A percentile compares a stretch with the other conserved stretches of the same genome.
phyloP scores from a whole-genome alignment of 805 yeast species.

The Candida sphagnicola region DNA sequence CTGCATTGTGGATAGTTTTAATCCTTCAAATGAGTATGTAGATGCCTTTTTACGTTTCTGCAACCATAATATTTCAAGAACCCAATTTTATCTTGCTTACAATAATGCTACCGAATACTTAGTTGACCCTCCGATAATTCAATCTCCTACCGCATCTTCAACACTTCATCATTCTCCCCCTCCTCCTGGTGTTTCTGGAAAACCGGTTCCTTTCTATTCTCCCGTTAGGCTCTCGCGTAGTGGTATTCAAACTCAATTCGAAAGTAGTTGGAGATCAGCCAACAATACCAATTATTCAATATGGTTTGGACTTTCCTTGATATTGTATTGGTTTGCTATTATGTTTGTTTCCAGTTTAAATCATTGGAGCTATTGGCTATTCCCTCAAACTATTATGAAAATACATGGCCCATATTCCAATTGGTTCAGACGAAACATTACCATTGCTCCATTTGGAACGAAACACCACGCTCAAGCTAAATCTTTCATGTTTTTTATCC shows the following conservation, averaged over 20 bases:
- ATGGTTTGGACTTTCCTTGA: constrained; percentile 30
- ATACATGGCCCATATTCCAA: constrained; percentile 16
- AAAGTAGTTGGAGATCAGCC: neutral
- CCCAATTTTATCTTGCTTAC: constrained; percentile 30
- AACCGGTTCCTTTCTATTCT: constrained; percentile 30
- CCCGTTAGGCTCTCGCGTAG: neutral
- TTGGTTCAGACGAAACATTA: constrained; percentile 13
- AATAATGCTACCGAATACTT: constrained; percentile 39
- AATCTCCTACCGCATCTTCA: neutral
- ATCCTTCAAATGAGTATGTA: constrained; percentile 12
- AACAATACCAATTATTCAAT: constrained; percentile 17
- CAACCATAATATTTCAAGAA: constrained; percentile 17
- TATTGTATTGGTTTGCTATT: constrained; percentile 37
- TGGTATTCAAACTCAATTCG: neutral
- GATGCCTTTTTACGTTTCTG: constrained; percentile 16
- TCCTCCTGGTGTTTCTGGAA: constrained; percentile 19
- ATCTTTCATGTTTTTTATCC: neutral
- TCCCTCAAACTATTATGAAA: constrained; percentile 15
- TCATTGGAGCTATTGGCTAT: constrained; percentile 20
- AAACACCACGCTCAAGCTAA: constrained; percentile 17
- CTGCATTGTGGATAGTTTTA: constrained; percentile 20
- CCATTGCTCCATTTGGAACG: constrained; percentile 15
- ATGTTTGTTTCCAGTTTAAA: constrained; percentile 27
- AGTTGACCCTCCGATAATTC: constrained; percentile 20
- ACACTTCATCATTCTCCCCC: neutral